phyloP scores from a whole-genome alignment of 1,284 basidiomycete species.

The Rhodotorula sp. region DNA sequence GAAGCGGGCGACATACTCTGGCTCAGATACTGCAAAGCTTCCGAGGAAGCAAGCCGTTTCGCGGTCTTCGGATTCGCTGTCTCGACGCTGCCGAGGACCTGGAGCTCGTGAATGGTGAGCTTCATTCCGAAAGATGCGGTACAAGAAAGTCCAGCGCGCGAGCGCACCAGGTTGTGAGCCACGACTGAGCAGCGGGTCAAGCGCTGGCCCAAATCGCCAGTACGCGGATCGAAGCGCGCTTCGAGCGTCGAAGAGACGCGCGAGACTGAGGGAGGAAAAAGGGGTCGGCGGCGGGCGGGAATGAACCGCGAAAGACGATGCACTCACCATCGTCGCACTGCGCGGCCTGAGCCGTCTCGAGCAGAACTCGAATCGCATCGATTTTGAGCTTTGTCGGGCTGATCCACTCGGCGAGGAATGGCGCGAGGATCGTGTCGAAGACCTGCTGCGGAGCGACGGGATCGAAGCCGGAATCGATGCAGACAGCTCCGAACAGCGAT shows the following conservation, averaged over 20 bases:
- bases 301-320: slow-evolving; percentile 41
- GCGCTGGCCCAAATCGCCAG: slow-evolving; percentile 16
- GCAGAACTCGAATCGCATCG: slow-evolving; percentile 69
- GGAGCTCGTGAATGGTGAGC: neutral
- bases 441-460: slow-evolving; percentile 8
- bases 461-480: slow-evolving; percentile 18
- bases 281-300: neutral
- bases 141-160: no score
- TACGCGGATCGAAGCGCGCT: slow-evolving; percentile 23
- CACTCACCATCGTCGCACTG: slow-evolving; percentile 54
- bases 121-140: no score
- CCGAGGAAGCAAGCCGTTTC: slow-evolving; percentile 9
- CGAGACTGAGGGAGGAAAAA: neutral
- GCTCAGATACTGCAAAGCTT: slow-evolving; percentile 10
- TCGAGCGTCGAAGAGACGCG: slow-evolving; percentile 11
- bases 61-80: slow-evolving; percentile 16
- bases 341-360: slow-evolving; percentile 65
- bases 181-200: slow-evolving; percentile 54
- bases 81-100: slow-evolving; percentile 55
- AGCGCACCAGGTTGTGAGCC: slow-evolving; percentile 57
- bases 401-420: slow-evolving; percentile 70
- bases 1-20: slow-evolving; percentile 2
- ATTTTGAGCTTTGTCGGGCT: slow-evolving; percentile 64
- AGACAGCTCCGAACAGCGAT: slow-evolving; percentile 20
- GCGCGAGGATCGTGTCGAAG: slow-evolving; percentile 56